Evolutionary conservation across 2,329 filamentous ascomycete species (phyloP).

Genomic region (Ampelomyces quisqualis): DNA sequence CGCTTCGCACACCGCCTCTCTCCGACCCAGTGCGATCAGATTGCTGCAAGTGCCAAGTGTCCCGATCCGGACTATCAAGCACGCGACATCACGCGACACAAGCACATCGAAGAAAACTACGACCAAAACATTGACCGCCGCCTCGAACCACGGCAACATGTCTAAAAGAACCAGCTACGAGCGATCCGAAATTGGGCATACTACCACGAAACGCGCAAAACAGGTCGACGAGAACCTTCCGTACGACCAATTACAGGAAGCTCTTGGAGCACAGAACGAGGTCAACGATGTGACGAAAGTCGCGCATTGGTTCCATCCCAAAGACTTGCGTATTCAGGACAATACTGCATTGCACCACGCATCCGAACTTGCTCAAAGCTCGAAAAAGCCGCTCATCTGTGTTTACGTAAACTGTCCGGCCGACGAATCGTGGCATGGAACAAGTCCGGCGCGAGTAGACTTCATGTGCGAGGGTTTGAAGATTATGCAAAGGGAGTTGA

Average conservation of each 20-base stretch:
- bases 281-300: slow-evolving; percentile 46
- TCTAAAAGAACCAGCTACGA: slow-evolving; percentile 37
- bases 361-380: slow-evolving; percentile 49
- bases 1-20: neutral
- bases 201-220: slow-evolving; percentile 53
- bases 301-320: slow-evolving; percentile 55
- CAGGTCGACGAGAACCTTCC: slow-evolving; percentile 51
- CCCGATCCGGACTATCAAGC: slow-evolving; percentile 7
- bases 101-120: slow-evolving; percentile 8
- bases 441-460: slow-evolving; percentile 51
- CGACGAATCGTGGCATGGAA: slow-evolving; percentile 55
- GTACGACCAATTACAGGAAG: slow-evolving; percentile 45
- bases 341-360: slow-evolving; percentile 52
- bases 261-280: slow-evolving; percentile 44
- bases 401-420: slow-evolving; percentile 51
- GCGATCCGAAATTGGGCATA: slow-evolving; percentile 44
- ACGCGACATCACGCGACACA: slow-evolving; percentile 14
- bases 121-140: slow-evolving; percentile 4
- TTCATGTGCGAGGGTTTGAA: slow-evolving; percentile 51
- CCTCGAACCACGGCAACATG: slow-evolving; percentile 9
- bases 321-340: slow-evolving; percentile 54
- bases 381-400: slow-evolving; percentile 47
- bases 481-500: slow-evolving; percentile 50
- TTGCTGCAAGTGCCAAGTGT: neutral
- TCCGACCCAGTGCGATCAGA: neutral